Evolutionary conservation across 2,329 filamentous ascomycete genomes (phyloP).

Genomic region (Colletotrichum gigasporum): DNA sequence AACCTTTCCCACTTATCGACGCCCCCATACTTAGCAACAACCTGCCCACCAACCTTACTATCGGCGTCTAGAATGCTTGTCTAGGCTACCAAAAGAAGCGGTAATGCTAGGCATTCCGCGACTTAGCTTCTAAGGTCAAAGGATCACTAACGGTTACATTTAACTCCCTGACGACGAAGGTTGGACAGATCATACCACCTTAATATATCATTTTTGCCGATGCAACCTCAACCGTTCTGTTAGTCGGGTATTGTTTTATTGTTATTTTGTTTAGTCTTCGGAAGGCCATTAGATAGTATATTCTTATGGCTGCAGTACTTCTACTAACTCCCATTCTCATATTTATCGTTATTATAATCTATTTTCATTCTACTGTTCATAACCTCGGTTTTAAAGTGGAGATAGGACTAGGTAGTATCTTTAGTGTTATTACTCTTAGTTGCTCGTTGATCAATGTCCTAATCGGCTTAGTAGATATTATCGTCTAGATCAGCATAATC

Average conservation of each 20-base stretch:
- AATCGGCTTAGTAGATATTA: not conserved
- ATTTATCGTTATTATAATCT: not conserved
- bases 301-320: not conserved
- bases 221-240: not conserved
- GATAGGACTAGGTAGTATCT: not conserved
- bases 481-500: no score
- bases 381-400: not conserved
- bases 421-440: not conserved
- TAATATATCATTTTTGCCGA: not conserved
- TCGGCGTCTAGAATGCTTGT: not conserved
- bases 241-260: not conserved
- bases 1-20: no score
- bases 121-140: not conserved
- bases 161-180: not conserved
- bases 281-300: not conserved
- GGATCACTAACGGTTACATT: not conserved
- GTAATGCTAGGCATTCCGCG: not conserved
- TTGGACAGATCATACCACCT: not conserved
- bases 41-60: not conserved
- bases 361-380: not conserved
- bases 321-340: not conserved
- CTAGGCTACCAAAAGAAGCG: not conserved
- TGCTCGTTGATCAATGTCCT: not conserved
- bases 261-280: not conserved
- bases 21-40: not conserved